Percentiles rank a stretch among this genome's conserved stretches.
These are phyloP conservation scores for Tricholoma hemisulphureum DNA, from an alignment of 768 basidiomycete genomes.

Conservation along the genomic window DNA sequence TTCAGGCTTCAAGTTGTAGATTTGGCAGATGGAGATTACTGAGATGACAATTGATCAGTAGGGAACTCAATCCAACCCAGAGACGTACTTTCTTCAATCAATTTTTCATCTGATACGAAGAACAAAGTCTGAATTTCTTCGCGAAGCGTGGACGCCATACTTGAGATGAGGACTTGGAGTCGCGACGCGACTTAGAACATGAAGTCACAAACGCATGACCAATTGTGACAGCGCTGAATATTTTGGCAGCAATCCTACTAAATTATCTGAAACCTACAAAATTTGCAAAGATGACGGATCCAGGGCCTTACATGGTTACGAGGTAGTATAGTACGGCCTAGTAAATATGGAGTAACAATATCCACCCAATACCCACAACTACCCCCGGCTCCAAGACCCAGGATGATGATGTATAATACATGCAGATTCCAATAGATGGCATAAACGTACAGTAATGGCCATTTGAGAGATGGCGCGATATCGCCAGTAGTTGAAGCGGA, in stretches of 20 bases:
- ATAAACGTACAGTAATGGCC: constrained; percentile 31
- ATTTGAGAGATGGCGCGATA: constrained; percentile 19
- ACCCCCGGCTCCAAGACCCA: constrained; percentile 16
- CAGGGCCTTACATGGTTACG: constrained; percentile 8
- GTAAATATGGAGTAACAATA: constrained; percentile 8
- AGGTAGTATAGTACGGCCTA: constrained; percentile 6
- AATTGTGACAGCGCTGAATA: not conserved
- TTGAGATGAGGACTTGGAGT: not conserved
- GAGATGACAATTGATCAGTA: constrained; percentile 4
- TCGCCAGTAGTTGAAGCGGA: constrained; percentile 19
- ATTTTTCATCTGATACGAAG: constrained; percentile 37
- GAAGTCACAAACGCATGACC: not conserved
- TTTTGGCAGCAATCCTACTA: not conserved
- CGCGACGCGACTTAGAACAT: constrained; percentile 4
- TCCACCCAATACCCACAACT: constrained; percentile 12
- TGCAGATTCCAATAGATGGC: constrained; percentile 38
- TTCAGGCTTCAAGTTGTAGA: constrained; percentile 53
- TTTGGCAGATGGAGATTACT: constrained; percentile 67
- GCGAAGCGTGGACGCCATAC: constrained; percentile 20
- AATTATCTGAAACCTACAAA: constrained; percentile 1
- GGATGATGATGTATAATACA: constrained; percentile 27
- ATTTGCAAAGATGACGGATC: not conserved
- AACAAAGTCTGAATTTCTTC: constrained; percentile 28
- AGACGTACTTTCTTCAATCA: constrained; percentile 52
- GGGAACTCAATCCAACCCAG: not conserved